Percentiles rank a stretch among this genome's conserved stretches.
Conservation (phyloP, 305 asterid genomes). For the Rubia tinctorum region DNA sequence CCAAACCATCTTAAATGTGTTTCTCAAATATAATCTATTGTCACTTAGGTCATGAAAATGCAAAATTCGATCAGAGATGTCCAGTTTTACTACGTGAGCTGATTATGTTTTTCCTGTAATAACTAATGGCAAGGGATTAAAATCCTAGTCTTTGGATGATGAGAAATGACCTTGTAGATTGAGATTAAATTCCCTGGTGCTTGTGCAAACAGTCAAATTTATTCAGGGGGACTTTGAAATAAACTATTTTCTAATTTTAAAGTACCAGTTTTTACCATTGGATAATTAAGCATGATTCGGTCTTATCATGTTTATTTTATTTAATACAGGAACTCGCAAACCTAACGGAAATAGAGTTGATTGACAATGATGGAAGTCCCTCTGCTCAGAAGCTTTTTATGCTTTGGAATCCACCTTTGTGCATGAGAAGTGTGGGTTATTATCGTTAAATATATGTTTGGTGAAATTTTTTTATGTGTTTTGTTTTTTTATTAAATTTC, state of each 20-base stretch:
- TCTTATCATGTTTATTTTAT: constrained; percentile 1
- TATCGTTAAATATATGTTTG: no score
- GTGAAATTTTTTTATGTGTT: neutral
- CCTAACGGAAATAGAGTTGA: constrained; percentile 58
- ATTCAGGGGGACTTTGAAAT: neutral
- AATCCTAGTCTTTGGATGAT: neutral
- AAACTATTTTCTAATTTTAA: neutral
- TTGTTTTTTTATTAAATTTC: neutral
- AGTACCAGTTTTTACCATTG: neutral
- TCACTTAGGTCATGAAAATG: neutral
- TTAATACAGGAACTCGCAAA: constrained; percentile 71
- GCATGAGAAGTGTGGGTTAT: constrained; percentile 60
- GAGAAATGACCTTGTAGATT: neutral
- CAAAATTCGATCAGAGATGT: constrained; percentile 1
- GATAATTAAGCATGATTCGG: neutral
- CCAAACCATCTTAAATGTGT: neutral
- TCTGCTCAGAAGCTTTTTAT: constrained; percentile 76
- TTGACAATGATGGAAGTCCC: constrained; percentile 94
- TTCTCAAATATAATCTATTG: neutral
- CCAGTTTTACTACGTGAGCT: neutral
- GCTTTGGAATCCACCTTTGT: constrained; percentile 94
- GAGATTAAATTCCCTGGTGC: neutral
- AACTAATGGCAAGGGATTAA: constrained; percentile 1
- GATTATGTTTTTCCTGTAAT: neutral
- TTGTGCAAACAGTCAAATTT: constrained; percentile 8